These are phyloP conservation scores for Pyrus betulifolia DNA, from an alignment of 306 rosid genomes.

Conservation along the genomic window DNA sequence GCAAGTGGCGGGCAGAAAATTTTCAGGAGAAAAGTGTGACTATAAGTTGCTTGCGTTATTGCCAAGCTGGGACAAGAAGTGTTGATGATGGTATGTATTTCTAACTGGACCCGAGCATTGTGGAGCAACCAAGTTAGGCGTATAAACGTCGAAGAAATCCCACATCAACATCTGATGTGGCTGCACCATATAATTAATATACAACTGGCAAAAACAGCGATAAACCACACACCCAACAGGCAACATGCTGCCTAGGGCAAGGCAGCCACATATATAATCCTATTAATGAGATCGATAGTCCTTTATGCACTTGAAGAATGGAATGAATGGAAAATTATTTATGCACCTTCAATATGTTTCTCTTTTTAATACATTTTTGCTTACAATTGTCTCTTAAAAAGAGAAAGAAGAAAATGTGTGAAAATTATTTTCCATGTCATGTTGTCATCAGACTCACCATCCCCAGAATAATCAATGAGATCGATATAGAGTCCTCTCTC, in stretches of 20 bases:
- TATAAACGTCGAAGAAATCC: not conserved
- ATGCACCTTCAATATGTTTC: not conserved
- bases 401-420: not conserved
- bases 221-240: not conserved
- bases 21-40: not conserved
- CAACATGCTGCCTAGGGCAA: not conserved
- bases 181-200: not conserved
- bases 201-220: not conserved
- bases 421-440: not conserved
- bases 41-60: not conserved
- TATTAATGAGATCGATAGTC: not conserved
- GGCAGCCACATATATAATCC: not conserved
- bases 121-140: conserved; percentile 9
- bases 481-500: not conserved
- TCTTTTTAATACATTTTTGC: not conserved
- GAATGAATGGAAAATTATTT: not conserved
- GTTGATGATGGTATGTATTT: not conserved
- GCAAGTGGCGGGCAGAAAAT: not conserved
- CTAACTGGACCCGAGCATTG: conserved; percentile 1
- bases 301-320: not conserved
- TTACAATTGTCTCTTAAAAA: not conserved
- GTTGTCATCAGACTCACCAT: not conserved
- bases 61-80: not conserved
- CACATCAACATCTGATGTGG: not conserved
- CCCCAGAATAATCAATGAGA: too few species aligned